Evolutionary conservation across 305 asterid genomes (phyloP), one percentile per base, ranked within the genome.

Genomic region (Fraxinus baroniana): DNA sequence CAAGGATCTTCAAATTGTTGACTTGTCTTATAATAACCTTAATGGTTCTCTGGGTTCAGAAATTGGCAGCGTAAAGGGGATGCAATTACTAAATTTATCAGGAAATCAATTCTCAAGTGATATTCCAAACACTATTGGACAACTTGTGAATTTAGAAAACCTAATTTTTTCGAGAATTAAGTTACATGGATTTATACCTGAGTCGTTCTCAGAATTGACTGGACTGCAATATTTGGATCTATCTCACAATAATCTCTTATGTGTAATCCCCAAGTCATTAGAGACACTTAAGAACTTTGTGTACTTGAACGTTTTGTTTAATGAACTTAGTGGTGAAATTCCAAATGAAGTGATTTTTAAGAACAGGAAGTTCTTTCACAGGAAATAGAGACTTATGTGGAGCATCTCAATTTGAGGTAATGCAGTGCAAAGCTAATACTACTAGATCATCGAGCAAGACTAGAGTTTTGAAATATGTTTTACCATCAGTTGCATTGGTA

Each of bases 101-200:
- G 79, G 74, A 35, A 85, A 85, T 82, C 78, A 35, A 12, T 77
- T 85, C 35, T 79, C 83, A 0, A 85, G 87, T 24, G 39, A 35
- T 49, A 85, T 85, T 2, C 87, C 85, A 8, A 68, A 10, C 49
- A 46, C 46, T 0, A 60, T 84, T 28, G 81, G 81, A 1, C 33
- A 41, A 62, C 86, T 84, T 75, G 24, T 5, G 46, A 75, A 73
- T n/a, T 20, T 84, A 8, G n/a, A n/a, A 41, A 3, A 32, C 35
- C 36, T 84, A 4, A 17, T 22, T 2, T 12, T 81, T 39, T 79
- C 80, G 7, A 15, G 60, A 37, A 81, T 81, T 26, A 37, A 33
- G 36, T 41, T 84, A 15, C 7, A 71, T 3, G 84, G 80, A 24
- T 41, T 60, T 8, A 72, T 81, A 37, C 80, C 87, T 1, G 60